Base-by-base conservation (phyloP, 1,284 basidiomycete species). In the Moniliophthora roreri region DNA sequence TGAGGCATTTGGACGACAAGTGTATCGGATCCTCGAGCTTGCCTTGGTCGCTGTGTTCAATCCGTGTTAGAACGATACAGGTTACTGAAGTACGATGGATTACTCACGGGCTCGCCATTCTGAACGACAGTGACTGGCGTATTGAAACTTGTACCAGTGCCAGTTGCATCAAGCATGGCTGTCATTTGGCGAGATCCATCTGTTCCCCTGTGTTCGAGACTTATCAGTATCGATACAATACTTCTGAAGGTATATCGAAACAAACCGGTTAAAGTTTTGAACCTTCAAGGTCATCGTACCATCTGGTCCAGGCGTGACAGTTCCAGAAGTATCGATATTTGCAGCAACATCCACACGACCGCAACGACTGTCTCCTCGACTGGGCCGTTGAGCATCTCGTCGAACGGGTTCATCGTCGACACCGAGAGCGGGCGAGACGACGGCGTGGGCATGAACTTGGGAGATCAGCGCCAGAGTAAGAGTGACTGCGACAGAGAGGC, bases 41-140 rank as follows among this genome's bases (percentile, higher is more conserved):
- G 58, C 57, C 69, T 62, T 49, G 47, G 18, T 26, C 41, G 28
- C 37, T 67, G 49, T 36, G 40, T 40, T 23, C 37, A 35, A 6
- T 21, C 40, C 6, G 28, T 46, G 23, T 34, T 13, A 37, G 16
- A 1, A 35, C 11, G 26, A 44, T 15, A 24, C 23, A 18, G 26
- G 21, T 15, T 10, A 48, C 5, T 21, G 38, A 36, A 40, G 7
- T 4, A 13, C 5, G 36, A 37, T 23, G 11, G 16, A 18, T 15
- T 3, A 57, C 68, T 46, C 37, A 74, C 70, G n/a, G 58, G 46
- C 51, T 70, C 67, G 21, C 74, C 75, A 55, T 78, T 76, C 53
- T 64, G 63, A 15, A 63, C 58, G 20, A 77, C 66, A 15, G 64
- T 69, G 0, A 65, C 72, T 15, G 21, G 16, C 15, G 68, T 55